These are phyloP conservation scores for Pseudonitzschia multistriata DNA, from an alignment of 108 stramenopile genomes.

Conservation along the genomic window DNA sequence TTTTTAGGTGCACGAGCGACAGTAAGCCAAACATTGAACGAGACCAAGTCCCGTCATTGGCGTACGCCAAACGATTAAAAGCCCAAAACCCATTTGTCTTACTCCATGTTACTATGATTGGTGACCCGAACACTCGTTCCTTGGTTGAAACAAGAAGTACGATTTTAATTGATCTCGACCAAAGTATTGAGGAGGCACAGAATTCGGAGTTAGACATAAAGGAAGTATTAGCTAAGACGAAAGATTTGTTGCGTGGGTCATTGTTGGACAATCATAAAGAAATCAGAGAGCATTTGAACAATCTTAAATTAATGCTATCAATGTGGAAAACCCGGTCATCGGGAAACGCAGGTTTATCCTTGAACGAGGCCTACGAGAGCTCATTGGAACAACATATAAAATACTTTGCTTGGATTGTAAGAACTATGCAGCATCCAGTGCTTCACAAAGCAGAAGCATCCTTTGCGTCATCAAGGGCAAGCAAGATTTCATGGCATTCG, in stretches of 20 bases:
- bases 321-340: slow-evolving; percentile 33
- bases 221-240: slow-evolving; percentile 28
- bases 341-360: slow-evolving; percentile 27
- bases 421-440: slow-evolving; percentile 36
- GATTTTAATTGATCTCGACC: slow-evolving; percentile 17
- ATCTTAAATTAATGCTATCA: slow-evolving; percentile 40
- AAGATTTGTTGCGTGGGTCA: slow-evolving; percentile 42
- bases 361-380: slow-evolving; percentile 27
- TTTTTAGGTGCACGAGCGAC: not conserved
- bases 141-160: slow-evolving; percentile 15
- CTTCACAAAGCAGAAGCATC: slow-evolving; percentile 34
- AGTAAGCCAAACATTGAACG: not conserved
- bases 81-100: slow-evolving; percentile 2
- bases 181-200: slow-evolving; percentile 49
- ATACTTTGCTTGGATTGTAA: slow-evolving; percentile 57
- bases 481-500: slow-evolving; percentile 41
- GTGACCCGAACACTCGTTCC: not conserved
- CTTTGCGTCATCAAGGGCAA: slow-evolving; percentile 10
- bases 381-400: slow-evolving; percentile 43
- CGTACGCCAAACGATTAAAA: slow-evolving; percentile 10
- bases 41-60: not conserved
- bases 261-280: slow-evolving; percentile 31
- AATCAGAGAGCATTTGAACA: slow-evolving; percentile 38
- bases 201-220: slow-evolving; percentile 29
- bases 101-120: not conserved